Percentiles rank a stretch among this genome's conserved stretches.
phyloP scores from a whole-genome alignment of 495 filamentous ascomycete genomes.

The Podospora pseudoanserina region DNA sequence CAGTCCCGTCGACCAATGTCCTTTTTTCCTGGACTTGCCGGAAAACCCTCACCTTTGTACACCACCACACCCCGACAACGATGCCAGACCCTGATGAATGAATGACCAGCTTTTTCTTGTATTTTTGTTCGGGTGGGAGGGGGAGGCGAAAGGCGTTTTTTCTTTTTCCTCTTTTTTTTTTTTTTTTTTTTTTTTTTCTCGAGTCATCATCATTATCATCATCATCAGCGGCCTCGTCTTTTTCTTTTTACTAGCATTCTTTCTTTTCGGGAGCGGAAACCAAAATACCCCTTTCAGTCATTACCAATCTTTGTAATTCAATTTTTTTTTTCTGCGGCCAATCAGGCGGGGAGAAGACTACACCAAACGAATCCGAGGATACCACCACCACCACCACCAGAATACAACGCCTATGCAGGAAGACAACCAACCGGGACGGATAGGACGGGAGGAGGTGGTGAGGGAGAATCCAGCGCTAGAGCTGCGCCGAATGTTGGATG shows the following conservation, averaged over 20 bases:
- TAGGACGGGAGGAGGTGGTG: background rate
- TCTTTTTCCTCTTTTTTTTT: background rate
- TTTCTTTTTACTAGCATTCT: background rate
- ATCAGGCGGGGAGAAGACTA: background rate
- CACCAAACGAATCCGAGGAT: background rate
- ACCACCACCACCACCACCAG: too few species aligned
- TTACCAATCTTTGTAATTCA: background rate
- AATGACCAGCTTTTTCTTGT: background rate
- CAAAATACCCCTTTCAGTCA: background rate
- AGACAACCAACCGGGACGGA: background rate
- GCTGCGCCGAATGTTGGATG: background rate
- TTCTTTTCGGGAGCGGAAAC: conserved; percentile 6
- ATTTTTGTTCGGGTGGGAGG: too few species aligned
- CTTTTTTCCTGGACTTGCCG: too few species aligned
- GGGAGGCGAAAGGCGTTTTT: background rate
- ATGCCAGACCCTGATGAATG: background rate
- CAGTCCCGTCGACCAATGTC: too few species aligned
- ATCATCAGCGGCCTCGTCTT: background rate
- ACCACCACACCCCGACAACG: background rate
- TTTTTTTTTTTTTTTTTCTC: background rate
- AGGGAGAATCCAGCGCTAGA: background rate
- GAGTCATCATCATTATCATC: background rate
- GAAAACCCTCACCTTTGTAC: background rate
- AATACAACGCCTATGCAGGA: background rate
- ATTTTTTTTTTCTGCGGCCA: background rate